Evolutionary conservation across 106 monocot species (phyloP), one percentile per base, ranked within the genome.

Genomic region (Dioscorea zingiberensis): DNA sequence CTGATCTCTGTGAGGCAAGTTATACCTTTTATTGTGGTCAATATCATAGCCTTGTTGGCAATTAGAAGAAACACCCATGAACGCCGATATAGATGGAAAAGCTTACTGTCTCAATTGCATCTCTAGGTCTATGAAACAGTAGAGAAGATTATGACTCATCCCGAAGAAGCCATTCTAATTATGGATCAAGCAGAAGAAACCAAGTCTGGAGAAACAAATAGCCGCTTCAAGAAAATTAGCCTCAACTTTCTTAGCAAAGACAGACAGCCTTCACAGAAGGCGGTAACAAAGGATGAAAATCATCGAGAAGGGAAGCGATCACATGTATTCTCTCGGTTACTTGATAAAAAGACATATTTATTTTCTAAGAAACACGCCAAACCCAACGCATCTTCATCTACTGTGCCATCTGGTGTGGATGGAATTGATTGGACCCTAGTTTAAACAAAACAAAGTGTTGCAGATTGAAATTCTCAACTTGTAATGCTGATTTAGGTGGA

Each of bases 61-160:
- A 27, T 85, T 13, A 58, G 65, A 27, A 93, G 80, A 76, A 83
- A 85, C 21, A 71, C 15, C 19, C 74, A 57, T 21, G 44, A 63
- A 5, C 59, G 71, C 28, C 71, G 23, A 25, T 73, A 59, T 27
- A 13, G 38, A 38, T 38, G 59, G 16, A 25, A n/a, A 24, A 19
- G 13, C 18, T 71, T 13, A 22, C 44, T 3, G 13, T 18, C 4
- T 44, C 60, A 1, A 56, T 45, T 56, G 29, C n/a, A n/a, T 73
- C 53, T 18, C 25, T 71, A 93, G 93, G 93, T 89, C 51, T 93
- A 93, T 66, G 85, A 85, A 73, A 93, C 89, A 2, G 45, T 93
- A 60, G 88, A 89, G 73, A 85, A 72, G 14, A 76, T 93, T 51
- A 12, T 76, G 11, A 44, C 58, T 25, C 74, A 83, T 78, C 93